Evolutionary conservation across 768 basidiomycete species (phyloP).

Genomic region (Multifurca ochricompacta): DNA sequence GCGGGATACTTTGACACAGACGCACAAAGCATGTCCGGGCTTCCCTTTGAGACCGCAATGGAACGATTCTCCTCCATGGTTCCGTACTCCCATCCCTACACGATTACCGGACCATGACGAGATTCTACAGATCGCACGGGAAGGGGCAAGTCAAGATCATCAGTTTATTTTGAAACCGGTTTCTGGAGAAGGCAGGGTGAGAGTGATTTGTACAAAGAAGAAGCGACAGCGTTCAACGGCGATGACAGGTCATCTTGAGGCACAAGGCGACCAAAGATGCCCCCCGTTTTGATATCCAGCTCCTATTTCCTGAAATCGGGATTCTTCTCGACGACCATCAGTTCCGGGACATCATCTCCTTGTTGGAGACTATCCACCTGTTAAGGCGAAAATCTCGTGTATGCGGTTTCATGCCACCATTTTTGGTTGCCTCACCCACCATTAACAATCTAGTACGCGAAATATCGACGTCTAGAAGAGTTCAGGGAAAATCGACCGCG

Average conservation of each 20-base stretch:
- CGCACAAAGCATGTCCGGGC: slow-evolving; percentile 65
- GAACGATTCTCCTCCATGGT: slow-evolving; percentile 72
- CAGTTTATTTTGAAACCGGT: slow-evolving; percentile 96
- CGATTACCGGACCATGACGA: neutral
- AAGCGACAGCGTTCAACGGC: neutral
- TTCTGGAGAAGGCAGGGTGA: slow-evolving; percentile 84
- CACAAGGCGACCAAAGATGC: slow-evolving; percentile 63
- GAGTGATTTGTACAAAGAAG: slow-evolving; percentile 23
- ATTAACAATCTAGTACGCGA: slow-evolving; percentile 57
- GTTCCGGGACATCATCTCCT: slow-evolving; percentile 86
- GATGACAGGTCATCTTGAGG: slow-evolving; percentile 66
- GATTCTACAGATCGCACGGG: slow-evolving; percentile 41
- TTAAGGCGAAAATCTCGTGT: slow-evolving; percentile 82
- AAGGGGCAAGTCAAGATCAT: slow-evolving; percentile 46
- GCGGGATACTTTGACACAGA: slow-evolving; percentile 96
- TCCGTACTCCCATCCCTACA: neutral
- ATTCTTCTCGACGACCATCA: slow-evolving; percentile 89
- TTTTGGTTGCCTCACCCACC: slow-evolving; percentile 16
- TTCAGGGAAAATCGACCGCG: slow-evolving; percentile 51
- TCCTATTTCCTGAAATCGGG: slow-evolving; percentile 89
- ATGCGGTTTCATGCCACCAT: slow-evolving; percentile 14
- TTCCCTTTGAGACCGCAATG: slow-evolving; percentile 55
- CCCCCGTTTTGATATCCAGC: slow-evolving; percentile 80
- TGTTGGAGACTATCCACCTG: slow-evolving; percentile 95
- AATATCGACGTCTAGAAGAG: slow-evolving; percentile 62